Conservation (phyloP, 83 land plant genomes). For the Picea mariana region DNA sequence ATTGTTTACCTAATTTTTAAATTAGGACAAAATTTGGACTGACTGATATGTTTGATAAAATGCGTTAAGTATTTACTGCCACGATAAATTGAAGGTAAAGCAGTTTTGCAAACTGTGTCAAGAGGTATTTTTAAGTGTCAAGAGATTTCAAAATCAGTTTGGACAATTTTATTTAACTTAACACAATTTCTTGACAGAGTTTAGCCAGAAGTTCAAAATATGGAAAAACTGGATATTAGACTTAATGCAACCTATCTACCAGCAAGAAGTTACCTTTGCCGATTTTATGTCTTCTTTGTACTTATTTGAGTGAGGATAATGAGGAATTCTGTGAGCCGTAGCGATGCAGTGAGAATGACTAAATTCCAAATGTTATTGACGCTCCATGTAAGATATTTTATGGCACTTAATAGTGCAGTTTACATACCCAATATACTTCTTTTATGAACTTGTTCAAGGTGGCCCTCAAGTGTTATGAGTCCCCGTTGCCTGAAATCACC, state of each 20-base stretch:
- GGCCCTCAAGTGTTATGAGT: too few relatives aligned
- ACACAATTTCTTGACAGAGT: not conserved
- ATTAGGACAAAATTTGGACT: not conserved
- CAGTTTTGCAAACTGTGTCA: not conserved
- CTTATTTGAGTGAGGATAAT: not conserved
- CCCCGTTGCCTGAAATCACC: too few relatives aligned
- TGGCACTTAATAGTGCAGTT: too few relatives aligned
- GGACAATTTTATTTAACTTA: not conserved
- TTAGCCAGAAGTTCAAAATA: not conserved
- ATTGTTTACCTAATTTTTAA: not conserved
- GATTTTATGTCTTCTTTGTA: not conserved
- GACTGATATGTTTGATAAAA: not conserved
- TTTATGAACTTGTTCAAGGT: too few relatives aligned
- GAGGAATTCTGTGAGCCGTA: not conserved
- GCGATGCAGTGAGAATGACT: not conserved
- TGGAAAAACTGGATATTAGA: not conserved
- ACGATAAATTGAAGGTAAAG: not conserved
- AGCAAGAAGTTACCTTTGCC: not conserved
- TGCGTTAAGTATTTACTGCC: slow-evolving; percentile 2
- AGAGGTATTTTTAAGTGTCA: not conserved
- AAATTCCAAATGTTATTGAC: not conserved
- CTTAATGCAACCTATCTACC: not conserved
- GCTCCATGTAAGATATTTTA: too few relatives aligned
- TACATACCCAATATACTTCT: too few relatives aligned
- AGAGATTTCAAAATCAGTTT: slow-evolving; percentile 1